phyloP scores from a whole-genome alignment of 1,284 basidiomycete genomes.

The Amylostereum areolatum region DNA sequence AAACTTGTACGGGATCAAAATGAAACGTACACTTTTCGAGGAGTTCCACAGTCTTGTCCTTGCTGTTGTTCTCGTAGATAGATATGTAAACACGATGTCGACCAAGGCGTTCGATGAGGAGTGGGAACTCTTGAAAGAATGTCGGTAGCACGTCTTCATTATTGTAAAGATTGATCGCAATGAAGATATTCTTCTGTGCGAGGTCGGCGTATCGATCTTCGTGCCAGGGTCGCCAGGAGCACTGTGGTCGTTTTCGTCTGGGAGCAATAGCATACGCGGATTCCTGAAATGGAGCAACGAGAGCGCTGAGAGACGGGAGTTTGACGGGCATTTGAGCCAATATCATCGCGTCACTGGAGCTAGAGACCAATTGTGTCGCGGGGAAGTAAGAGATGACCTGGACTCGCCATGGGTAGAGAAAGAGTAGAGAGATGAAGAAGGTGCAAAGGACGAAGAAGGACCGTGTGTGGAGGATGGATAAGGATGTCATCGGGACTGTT shows the following conservation, averaged over 20 bases:
- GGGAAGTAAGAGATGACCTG: too few species aligned
- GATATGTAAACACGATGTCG: not conserved
- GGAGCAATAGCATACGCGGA: too few species aligned
- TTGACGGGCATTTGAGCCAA: too few species aligned
- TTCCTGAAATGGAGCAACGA: too few species aligned
- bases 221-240: not conserved
- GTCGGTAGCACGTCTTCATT: constrained; percentile 1
- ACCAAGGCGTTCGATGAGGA: not conserved
- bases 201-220: not conserved
- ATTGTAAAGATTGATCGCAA: not conserved
- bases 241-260: not conserved
- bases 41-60: not conserved
- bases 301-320: too few species aligned
- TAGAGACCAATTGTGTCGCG: too few species aligned
- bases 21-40: not conserved
- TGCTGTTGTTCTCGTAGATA: not conserved
- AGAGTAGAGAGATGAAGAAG: too few species aligned
- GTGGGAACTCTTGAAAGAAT: not conserved
- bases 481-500: too few species aligned
- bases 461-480: too few species aligned
- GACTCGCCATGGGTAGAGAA: too few species aligned
- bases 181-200: not conserved
- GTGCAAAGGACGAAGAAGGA: too few species aligned
- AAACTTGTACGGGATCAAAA: not conserved
- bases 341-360: too few species aligned